These are phyloP conservation scores for Alternaria burnsii DNA, from an alignment of 2,329 filamentous ascomycete species.

Conservation along the genomic window DNA sequence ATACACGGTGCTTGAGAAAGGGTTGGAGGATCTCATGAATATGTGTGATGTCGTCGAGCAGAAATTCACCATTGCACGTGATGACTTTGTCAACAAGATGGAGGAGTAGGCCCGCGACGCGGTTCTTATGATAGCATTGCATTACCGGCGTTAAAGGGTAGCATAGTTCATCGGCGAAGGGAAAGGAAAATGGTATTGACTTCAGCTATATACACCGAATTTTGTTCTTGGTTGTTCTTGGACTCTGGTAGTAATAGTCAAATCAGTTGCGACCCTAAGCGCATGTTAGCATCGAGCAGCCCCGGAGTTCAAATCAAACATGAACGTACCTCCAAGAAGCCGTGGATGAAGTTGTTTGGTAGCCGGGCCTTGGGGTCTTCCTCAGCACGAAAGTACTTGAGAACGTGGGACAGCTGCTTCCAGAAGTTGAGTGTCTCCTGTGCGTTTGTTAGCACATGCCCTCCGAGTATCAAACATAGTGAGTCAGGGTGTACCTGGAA, in stretches of 20 bases:
- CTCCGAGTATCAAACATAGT: not conserved
- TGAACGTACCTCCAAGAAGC: slow-evolving; percentile 87
- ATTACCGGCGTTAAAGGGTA: slow-evolving; percentile 45
- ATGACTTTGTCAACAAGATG: slow-evolving; percentile 63
- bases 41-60: slow-evolving; percentile 94
- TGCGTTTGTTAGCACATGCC: slow-evolving; percentile 7
- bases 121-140: slow-evolving; percentile 21
- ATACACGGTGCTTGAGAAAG: slow-evolving; percentile 87
- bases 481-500: slow-evolving; percentile 74
- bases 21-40: slow-evolving; percentile 85
- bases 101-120: slow-evolving; percentile 25
- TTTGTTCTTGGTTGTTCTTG: slow-evolving; percentile 23
- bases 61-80: slow-evolving; percentile 77
- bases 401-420: slow-evolving; percentile 95
- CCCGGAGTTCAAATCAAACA: no score
- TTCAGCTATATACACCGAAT: slow-evolving; percentile 46
- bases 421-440: slow-evolving; percentile 99
- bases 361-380: slow-evolving; percentile 78
- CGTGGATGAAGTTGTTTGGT: slow-evolving; percentile 89
- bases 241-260: slow-evolving; percentile 8
- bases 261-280: slow-evolving; percentile 51
- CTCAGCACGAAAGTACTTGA: slow-evolving; percentile 95
- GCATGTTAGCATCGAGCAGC: slow-evolving; percentile 11
- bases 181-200: slow-evolving; percentile 49
- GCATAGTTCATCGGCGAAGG: slow-evolving; percentile 34